A percentile compares a stretch with the other conserved stretches of the same genome.
Evolutionary conservation across 2,329 filamentous ascomycete species (phyloP).

Genomic region (Aspergillus sp.): DNA sequence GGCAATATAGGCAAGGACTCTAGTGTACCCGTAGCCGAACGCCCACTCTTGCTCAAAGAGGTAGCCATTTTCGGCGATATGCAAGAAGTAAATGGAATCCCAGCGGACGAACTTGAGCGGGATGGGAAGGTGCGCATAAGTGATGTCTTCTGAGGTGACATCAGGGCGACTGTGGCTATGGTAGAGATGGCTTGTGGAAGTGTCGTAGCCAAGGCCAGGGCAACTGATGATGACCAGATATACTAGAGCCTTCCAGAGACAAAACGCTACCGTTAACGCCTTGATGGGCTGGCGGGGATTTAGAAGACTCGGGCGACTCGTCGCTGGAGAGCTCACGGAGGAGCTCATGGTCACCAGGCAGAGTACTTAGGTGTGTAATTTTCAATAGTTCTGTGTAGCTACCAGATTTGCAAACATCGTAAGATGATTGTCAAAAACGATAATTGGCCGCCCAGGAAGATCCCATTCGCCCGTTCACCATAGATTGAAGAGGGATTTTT

Average conservation of each 20-base stretch:
- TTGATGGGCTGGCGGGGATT: conserved; percentile 33
- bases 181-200: conserved; percentile 57
- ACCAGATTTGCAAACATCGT: background rate
- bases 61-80: conserved; percentile 56
- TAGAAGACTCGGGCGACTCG: conserved; percentile 21
- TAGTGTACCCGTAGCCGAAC: conserved; percentile 60
- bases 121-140: conserved; percentile 21
- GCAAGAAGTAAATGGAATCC: conserved; percentile 64
- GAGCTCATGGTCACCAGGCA: background rate
- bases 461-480: background rate
- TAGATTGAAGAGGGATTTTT: background rate
- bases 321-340: conserved; percentile 3
- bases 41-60: conserved; percentile 68
- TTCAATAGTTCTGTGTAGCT: background rate
- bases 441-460: background rate
- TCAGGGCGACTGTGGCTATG: conserved; percentile 13
- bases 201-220: conserved; percentile 65
- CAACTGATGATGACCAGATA: conserved; percentile 51
- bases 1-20: conserved; percentile 42
- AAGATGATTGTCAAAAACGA: background rate
- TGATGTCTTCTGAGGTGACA: conserved; percentile 10
- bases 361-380: background rate
- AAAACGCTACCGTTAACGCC: conserved; percentile 46
- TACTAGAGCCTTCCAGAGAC: conserved; percentile 59
- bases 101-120: conserved; percentile 57